Base-by-base conservation (phyloP, 805 yeast genomes). In the Schwanniomyces occidentalis region DNA sequence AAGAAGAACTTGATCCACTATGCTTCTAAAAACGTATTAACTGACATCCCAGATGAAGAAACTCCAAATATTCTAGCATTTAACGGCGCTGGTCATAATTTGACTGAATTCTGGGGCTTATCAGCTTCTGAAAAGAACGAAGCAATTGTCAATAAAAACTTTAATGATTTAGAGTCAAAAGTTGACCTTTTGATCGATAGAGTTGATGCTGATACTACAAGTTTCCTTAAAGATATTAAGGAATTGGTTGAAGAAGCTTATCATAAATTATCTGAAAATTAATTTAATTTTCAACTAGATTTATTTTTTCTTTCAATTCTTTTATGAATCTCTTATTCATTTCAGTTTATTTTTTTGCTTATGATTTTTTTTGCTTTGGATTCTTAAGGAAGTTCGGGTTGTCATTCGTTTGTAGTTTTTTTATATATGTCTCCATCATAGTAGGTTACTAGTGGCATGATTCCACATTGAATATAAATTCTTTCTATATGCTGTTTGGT, bases 51-150 rank as follows among this genome's bases (percentile, higher is more conserved):
- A 47, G 74, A 67, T 15, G 87, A 79, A 42, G 58, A 52, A 18
- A 83, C 93, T 32, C 91, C 90, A 51, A 85, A 85, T 65, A 61
- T 75, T 44, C 75, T 85, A 63, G 84, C 85, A 32, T 85, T 67
- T 71, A 85, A 85, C 54, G 95, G 93, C 71, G 93, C 79, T 40
- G 93, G 91, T 48, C 79, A 76, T 54, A 80, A 81, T 61, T 60
- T 82, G 52, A 65, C 77, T 36, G 76, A 69, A 27, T 82, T 82
- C 74, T 82, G 88, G 87, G 62, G 49, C 34, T 54, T 30, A 5
- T 22, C 33, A 3, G 16, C 20, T n/a, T n/a, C 32, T 12, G 30
- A 25, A n/a, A 16, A 9, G 19, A 12, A 9, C 3, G 12, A 17
- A 12, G 30, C 20, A 30, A 8, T 6, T 30, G 31, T 21, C 14